phyloP scores from a whole-genome alignment of 306 rosid species.

The Vachellia collinsii region DNA sequence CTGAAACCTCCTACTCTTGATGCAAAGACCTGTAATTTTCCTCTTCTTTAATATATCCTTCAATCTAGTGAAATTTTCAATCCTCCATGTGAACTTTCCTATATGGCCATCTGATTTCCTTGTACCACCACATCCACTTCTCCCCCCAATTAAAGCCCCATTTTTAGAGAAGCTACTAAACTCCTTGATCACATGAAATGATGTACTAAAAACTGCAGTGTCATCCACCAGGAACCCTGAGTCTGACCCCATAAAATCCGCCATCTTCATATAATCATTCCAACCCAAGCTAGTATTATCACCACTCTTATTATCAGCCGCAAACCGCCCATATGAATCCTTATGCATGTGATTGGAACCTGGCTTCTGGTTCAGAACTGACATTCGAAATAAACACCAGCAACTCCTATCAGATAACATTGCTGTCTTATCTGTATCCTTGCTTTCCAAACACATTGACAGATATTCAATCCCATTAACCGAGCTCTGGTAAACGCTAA shows the following conservation, averaged over 20 bases:
- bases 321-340: constrained; percentile 96
- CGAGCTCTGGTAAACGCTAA: constrained; percentile 96
- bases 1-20: constrained; percentile 95
- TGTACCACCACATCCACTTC: constrained; percentile 75
- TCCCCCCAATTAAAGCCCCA: constrained; percentile 72
- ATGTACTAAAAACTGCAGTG: constrained; percentile 89
- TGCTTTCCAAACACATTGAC: constrained; percentile 98
- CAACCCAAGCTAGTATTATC: constrained; percentile 99
- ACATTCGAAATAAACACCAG: constrained; percentile 98
- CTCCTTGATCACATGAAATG: constrained; percentile 97
- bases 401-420: constrained; percentile 90
- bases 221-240: constrained; percentile 83
- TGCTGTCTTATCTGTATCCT: constrained; percentile 89
- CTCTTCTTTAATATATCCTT: constrained; percentile 97
- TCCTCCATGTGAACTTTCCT: constrained; percentile 97
- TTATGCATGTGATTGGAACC: constrained; percentile 95
- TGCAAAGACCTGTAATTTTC: constrained; percentile 96
- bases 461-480: constrained; percentile 87
- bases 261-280: constrained; percentile 99
- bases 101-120: constrained; percentile 94
- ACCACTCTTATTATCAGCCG: constrained; percentile 96
- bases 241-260: constrained; percentile 79
- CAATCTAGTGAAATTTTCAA: constrained; percentile 89
- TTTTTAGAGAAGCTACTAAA: constrained; percentile 88
- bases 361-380: constrained; percentile 92